Evolutionary conservation across 2,329 filamentous ascomycete genomes (phyloP).

Genomic region (Coniosporium tulheliwenetii): DNA sequence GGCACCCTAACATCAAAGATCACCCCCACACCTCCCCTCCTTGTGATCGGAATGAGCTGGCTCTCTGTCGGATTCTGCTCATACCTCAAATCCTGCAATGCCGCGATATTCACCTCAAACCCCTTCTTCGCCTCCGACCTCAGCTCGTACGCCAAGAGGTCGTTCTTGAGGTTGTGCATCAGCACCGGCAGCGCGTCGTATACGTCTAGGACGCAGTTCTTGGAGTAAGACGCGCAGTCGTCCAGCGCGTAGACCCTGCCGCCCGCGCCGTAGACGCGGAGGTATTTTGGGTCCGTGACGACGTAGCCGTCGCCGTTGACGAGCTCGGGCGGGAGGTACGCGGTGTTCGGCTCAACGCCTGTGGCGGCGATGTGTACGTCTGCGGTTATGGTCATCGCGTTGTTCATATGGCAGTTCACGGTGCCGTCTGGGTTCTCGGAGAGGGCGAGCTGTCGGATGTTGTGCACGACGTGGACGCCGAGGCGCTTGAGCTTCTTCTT

Average conservation of each 20-base stretch:
- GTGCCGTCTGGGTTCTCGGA: constrained; percentile 8
- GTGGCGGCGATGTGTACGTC: constrained; percentile 21
- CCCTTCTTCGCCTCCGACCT: constrained; percentile 6
- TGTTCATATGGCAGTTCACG: constrained; percentile 11
- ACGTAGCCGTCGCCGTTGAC: constrained; percentile 13
- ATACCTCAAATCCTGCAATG: constrained; percentile 2
- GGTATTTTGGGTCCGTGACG: constrained; percentile 6
- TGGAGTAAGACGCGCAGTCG: constrained; percentile 16
- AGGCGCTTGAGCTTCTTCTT: constrained; percentile 14
- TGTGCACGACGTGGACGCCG: constrained; percentile 15
- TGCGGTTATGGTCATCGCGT: constrained; percentile 13
- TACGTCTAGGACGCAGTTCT: constrained; percentile 17
- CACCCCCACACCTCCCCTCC: constrained; percentile 19
- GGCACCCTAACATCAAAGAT: constrained; percentile 17
- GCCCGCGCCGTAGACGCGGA: constrained; percentile 8
- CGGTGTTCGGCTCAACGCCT: constrained; percentile 16
- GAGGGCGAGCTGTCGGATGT: constrained; percentile 10
- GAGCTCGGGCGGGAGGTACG: constrained; percentile 12
- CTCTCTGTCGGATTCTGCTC: constrained; percentile 5
- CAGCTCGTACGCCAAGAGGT: constrained; percentile 17
- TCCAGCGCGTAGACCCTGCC: constrained; percentile 19
- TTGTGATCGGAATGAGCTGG: constrained; percentile 15
- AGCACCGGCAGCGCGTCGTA: constrained; percentile 19
- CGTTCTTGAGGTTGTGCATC: constrained; percentile 16
- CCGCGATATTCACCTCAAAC: constrained; percentile 1